A percentile compares a stretch with the other conserved stretches of the same genome.
Conservation (phyloP, 257 asterid genomes). For the Solanum boliviense region DNA sequence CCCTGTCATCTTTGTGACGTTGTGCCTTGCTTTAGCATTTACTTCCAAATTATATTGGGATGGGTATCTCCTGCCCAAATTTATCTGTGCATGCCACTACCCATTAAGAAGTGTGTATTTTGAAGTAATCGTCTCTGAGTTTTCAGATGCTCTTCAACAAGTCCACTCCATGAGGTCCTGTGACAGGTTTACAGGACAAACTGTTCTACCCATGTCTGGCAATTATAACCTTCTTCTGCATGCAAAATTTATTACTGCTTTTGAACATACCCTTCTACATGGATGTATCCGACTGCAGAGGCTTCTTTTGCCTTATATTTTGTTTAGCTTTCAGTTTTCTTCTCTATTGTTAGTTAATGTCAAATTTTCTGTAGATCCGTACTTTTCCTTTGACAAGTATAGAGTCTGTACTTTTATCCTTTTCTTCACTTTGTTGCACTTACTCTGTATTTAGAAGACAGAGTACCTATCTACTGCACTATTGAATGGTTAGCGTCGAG, state of each 20-base stretch:
- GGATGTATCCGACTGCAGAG: not conserved
- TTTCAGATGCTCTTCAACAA: not conserved
- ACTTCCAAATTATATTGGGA: not conserved
- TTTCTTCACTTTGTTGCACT: not conserved
- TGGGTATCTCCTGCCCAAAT: not conserved
- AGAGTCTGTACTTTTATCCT: not conserved
- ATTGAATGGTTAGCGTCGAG: not conserved
- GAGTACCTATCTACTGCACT: not conserved
- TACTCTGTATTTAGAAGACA: not conserved
- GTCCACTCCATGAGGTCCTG: not conserved
- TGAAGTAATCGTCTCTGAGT: not conserved
- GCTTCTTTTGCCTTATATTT: not conserved
- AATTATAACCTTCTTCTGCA: not conserved
- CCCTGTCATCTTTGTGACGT: not conserved
- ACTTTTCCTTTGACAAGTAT: not conserved
- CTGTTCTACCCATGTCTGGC: not conserved
- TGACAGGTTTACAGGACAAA: not conserved
- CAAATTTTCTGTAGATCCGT: not conserved
- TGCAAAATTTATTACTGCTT: not conserved
- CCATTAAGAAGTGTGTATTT: not conserved
- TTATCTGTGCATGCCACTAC: not conserved
- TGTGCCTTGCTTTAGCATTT: not conserved
- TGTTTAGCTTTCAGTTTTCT: not conserved
- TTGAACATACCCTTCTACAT: not conserved
- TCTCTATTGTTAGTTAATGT: not conserved